Base-by-base conservation (phyloP, 148 eudicot species). In the Nepenthes mirabilis region DNA sequence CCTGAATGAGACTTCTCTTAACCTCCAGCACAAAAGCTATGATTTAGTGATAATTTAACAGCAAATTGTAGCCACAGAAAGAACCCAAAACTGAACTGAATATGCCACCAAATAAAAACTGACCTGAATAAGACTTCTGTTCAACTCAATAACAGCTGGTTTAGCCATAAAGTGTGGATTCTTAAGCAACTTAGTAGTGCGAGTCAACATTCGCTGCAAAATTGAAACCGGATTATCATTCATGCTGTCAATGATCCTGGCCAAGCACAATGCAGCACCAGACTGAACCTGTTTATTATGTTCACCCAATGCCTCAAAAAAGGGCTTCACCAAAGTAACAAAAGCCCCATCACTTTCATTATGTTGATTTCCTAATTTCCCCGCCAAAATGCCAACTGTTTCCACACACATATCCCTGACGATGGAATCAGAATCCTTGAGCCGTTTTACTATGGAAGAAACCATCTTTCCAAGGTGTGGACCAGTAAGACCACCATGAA, bases 271-370 rank as follows among this genome's bases (percentile, higher is more conserved):
- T 11, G 95, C 90, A 10, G 88, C 77, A 72, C 97, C 97, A 56
- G 67, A 67, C 62, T 84, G 97, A 69, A 84, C 76, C 32, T 82
- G 88, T 75, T 80, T 90, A 75, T 86, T 90, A 72, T 90, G 91
- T 70, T 90, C 95, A 62, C 95, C 91, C 60, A 90, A 67, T 2
- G 88, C 83, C 71, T 90, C 95, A 73, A 90, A 86, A 69, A 86
- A 82, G 60, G 97, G 97, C 77, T 74, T 82, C 63, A 86, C 95
- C 13, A 86, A 58, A 63, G 71, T 60, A 52, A 80, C 67, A 70
- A 90, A 86, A 52, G 64, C 58, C 32, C 80, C 83, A 37, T 78
- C 82, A 56, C 47, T 57, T 37, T 73, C 78, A 61, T 55, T 67
- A 59, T 61, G 65, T 64, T 59, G 34, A 61, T 68, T 77, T 32